Conservation (phyloP, 495 filamentous ascomycete species). For the Penicillium longicatenatum region DNA sequence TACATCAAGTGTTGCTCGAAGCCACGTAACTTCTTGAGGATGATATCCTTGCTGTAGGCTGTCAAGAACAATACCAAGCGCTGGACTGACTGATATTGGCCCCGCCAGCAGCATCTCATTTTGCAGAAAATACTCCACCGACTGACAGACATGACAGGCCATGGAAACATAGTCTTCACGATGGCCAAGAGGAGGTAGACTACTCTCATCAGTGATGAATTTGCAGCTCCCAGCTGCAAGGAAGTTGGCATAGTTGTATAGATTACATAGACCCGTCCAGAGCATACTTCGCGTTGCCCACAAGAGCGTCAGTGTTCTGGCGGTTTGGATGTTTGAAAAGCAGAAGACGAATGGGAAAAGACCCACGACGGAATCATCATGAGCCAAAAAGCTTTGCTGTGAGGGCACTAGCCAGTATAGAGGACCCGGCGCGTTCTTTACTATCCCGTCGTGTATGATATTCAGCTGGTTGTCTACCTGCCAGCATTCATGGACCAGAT, state of each 20-base stretch:
- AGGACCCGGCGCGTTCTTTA: not conserved
- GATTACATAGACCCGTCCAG: slow-evolving; percentile 24
- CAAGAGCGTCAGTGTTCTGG: slow-evolving; percentile 33
- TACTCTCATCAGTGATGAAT: not conserved
- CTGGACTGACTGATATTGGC: slow-evolving; percentile 14
- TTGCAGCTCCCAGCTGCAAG: not conserved
- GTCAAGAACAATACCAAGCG: slow-evolving; percentile 21
- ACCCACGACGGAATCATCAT: not conserved
- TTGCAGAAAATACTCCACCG: slow-evolving; percentile 30
- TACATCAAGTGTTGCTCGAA: slow-evolving; percentile 4
- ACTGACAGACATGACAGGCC: slow-evolving; percentile 35
- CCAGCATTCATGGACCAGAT: not conserved
- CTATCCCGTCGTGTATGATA: not conserved
- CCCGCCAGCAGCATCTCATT: slow-evolving; percentile 19
- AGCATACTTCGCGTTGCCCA: slow-evolving; percentile 35
- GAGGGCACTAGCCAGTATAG: not conserved
- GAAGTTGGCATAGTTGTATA: slow-evolving; percentile 12
- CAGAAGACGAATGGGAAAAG: not conserved
- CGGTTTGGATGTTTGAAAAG: slow-evolving; percentile 27
- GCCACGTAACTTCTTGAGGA: slow-evolving; percentile 8
- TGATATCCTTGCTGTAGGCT: slow-evolving; percentile 8
- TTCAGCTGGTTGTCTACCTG: not conserved
- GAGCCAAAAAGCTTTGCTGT: not conserved
- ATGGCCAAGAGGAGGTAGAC: slow-evolving; percentile 24
- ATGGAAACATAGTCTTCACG: slow-evolving; percentile 24